A percentile compares a stretch with the other conserved stretches of the same genome.
phyloP scores from a whole-genome alignment of 1,139 yeast species.

The Insectozyma bohioensis region DNA sequence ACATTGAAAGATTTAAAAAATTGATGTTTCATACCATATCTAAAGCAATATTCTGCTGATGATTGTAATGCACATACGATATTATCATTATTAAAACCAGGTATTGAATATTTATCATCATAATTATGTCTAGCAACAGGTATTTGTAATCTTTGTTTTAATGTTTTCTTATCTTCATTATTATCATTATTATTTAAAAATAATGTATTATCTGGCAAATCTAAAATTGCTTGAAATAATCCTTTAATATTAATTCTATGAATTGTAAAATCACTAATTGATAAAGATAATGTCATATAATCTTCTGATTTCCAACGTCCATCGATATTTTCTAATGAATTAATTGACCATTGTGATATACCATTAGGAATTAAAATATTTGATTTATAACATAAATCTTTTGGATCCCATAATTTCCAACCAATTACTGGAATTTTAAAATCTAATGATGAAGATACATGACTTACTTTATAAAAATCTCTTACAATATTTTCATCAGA shows the following conservation, averaged over 20 bases:
- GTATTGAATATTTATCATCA: conserved; percentile 14
- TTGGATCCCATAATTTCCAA: conserved; percentile 32
- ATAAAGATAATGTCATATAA: conserved; percentile 29
- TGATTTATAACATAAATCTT: conserved; percentile 19
- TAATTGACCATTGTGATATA: conserved; percentile 27
- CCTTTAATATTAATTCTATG: conserved; percentile 33
- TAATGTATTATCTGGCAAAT: conserved; percentile 15
- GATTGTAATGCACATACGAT: conserved; percentile 32
- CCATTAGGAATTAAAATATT: conserved; percentile 38
- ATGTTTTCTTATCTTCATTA: neutral
- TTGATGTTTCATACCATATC: conserved; percentile 21
- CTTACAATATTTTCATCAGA: conserved; percentile 3
- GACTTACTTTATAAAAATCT: conserved; percentile 22
- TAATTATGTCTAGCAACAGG: conserved; percentile 12
- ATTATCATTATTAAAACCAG: conserved; percentile 29
- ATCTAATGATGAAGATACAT: conserved; percentile 37
- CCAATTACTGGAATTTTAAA: conserved; percentile 35
- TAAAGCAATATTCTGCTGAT: conserved; percentile 28
- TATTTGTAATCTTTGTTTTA: conserved; percentile 7
- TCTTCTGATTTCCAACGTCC: conserved; percentile 21
- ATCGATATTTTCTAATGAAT: conserved; percentile 13
- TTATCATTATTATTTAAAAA: conserved; percentile 15
- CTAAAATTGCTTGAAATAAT: conserved; percentile 23
- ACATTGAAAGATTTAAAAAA: conserved; percentile 2
- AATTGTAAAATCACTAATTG: conserved; percentile 35